These are phyloP conservation scores for Brettanomyces sp. DNA, from an alignment of 805 yeast species.

Conservation along the genomic window DNA sequence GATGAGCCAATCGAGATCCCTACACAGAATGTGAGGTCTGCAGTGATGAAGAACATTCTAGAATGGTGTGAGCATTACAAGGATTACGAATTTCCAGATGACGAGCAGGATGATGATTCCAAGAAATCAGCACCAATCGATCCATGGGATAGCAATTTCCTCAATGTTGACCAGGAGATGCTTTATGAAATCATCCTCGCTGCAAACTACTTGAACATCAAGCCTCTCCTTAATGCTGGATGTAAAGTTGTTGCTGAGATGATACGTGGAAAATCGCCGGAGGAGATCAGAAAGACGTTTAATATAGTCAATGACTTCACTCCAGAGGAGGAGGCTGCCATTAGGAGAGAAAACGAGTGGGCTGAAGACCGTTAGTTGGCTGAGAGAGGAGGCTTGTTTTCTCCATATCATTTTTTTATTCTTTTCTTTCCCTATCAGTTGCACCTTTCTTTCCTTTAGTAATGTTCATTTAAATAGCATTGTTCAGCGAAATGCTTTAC, in stretches of 20 bases:
- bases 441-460: not conserved
- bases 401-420: not conserved
- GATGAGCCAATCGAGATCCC: slow-evolving; percentile 75
- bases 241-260: slow-evolving; percentile 78
- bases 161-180: slow-evolving; percentile 90
- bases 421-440: not conserved
- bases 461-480: not conserved
- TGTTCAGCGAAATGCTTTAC: not conserved
- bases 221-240: slow-evolving; percentile 68
- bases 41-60: slow-evolving; percentile 80
- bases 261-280: slow-evolving; percentile 75
- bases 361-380: slow-evolving; percentile 63
- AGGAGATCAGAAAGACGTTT: slow-evolving; percentile 70
- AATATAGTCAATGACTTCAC: slow-evolving; percentile 76
- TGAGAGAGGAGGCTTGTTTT: not conserved
- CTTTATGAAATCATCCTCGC: slow-evolving; percentile 72
- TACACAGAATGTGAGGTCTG: slow-evolving; percentile 80
- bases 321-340: slow-evolving; percentile 83
- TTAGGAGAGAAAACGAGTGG: slow-evolving; percentile 84
- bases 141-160: slow-evolving; percentile 91
- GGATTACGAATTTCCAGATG: slow-evolving; percentile 65
- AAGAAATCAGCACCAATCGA: slow-evolving; percentile 86
- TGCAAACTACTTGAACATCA: slow-evolving; percentile 70
- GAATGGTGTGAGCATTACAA: slow-evolving; percentile 97
- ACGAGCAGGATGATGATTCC: slow-evolving; percentile 74